Base-by-base conservation (phyloP, 495 filamentous ascomycete species). In the Hypomontagnella submonticulosa region DNA sequence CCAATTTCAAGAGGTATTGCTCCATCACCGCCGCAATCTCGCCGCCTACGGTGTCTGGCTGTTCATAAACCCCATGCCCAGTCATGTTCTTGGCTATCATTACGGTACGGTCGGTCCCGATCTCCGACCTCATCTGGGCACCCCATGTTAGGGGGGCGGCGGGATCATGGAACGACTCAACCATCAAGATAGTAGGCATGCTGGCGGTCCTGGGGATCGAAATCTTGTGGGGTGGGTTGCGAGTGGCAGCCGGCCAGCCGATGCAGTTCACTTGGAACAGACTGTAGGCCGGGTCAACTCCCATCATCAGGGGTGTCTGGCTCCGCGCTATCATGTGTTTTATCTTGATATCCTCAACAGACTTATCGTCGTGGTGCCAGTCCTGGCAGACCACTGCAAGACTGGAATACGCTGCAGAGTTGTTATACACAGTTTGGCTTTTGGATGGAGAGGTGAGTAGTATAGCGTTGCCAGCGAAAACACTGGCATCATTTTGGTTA, bases 91-190 rank as follows among this genome's bases (percentile, higher is more conserved):
- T 53, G 9, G 64, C 59, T 4, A 77, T 40, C 15, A 74, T 46
- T 1, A 71, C 68, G 8, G 18, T 38, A 6, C 49, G 18, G 30
- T 55, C 59, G 2, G 11, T 47, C 0, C 48, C 57, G n/a, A 61
- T 63, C 67, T 76, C 61, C 13, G 59, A 30, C 2, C 46, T 41
- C 34, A 75, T 46, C 38, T 38, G 40, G 23, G 64, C 74, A 6
- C 23, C 6, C 76, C 73, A 78, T 1, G 50, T 47, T n/a, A 46
- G 54, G 10, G 64, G 48, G 7, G 66, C 73, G 8, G 37, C 61
- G 1, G 73, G 73, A 52, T 78, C 73, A 41, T 62, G 64, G 4
- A 66, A 30, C 13, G 76, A 44, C 34, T 75, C 70, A 11, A 72
- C 64, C 30, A 76, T 44, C 34, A 78, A 56, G 1, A 76, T 33